Base-by-base conservation (phyloP, 2,329 filamentous ascomycete genomes). In the Chaetomium olivaceum region DNA sequence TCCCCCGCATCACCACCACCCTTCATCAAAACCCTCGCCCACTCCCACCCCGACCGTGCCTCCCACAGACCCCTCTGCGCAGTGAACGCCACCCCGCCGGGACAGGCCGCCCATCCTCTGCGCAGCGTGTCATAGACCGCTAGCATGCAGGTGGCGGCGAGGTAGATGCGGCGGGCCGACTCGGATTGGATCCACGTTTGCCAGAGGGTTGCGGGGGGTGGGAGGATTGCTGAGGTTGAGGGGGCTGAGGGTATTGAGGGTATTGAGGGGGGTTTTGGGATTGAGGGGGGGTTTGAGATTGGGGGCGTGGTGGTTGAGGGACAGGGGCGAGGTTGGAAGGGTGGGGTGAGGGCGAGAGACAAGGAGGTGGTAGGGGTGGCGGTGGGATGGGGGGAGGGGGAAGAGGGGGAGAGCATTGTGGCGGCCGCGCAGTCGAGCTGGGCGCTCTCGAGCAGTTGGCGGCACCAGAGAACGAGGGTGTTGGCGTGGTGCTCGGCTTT, bases 401-500 rank as follows among this genome's bases (percentile, higher is more conserved):
- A 6, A 14, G 51, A 1, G 27, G 25, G 23, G 23, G 23, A 54
- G 51, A 54, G 52, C 27, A 31, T 8, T 16, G 19, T 7, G 27
- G 43, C 57, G 6, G 57, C 25, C 2, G 43, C n/a, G 58, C 46
- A 51, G 29, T 60, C 58, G 6, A 60, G 58, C 46, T 48, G 58
- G 2, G 58, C 58, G n/a, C 58, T 60, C 27, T 60, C 58, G 19
- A 36, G n/a, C 29, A 60, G 33, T 46, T 60, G 58, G 9, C 6
- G 23, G 16, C 27, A 21, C 58, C 58, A 60, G 7, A 19, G 21
- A 11, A 11, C 3, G 25, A 59, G 43, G 8, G 27, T 59, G 4
- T 23, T 27, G 3, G 50, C 50, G 19, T 50, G 27, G n/a, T 25
- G 19, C 57, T 77, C 81, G 29, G 80, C 79, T 4, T 77, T 71